A percentile compares a stretch with the other conserved stretches of the same genome.
These are phyloP conservation scores for Vanrija humicola DNA, from an alignment of 1,284 basidiomycete genomes.

Conservation along the genomic window DNA sequence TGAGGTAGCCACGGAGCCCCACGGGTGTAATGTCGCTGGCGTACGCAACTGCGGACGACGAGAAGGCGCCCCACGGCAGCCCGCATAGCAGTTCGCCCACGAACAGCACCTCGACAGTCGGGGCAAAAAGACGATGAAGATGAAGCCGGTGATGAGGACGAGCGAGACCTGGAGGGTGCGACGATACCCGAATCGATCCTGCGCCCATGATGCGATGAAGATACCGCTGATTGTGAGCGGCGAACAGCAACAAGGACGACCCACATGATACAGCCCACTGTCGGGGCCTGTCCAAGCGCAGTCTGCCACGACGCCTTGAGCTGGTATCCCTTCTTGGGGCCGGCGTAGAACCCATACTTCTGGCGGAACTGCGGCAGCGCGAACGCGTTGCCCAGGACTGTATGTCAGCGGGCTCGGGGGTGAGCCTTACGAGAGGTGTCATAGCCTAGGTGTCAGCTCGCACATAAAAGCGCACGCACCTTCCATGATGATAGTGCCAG, in stretches of 20 bases:
- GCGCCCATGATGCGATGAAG: neutral
- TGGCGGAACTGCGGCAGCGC: slow-evolving; percentile 12
- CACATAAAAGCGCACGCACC: no score
- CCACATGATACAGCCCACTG: no score
- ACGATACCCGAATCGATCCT: slow-evolving; percentile 48
- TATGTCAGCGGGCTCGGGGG: no score
- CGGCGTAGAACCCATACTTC: slow-evolving; percentile 3
- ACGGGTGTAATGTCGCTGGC: slow-evolving; percentile 40
- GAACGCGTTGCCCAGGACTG: slow-evolving; percentile 9
- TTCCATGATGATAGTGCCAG: slow-evolving; percentile 5
- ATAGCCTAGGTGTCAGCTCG: no score
- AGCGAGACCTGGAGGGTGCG: slow-evolving; percentile 32
- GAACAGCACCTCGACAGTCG: slow-evolving; percentile 2
- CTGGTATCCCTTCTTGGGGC: neutral
- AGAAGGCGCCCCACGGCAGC: neutral
- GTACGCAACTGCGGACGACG: slow-evolving; percentile 17
- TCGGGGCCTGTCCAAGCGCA: slow-evolving; percentile 13
- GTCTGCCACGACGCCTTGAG: slow-evolving; percentile 17
- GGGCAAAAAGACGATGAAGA: slow-evolving; percentile 5
- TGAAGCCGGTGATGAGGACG: slow-evolving; percentile 2
- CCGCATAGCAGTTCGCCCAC: slow-evolving; percentile 6
- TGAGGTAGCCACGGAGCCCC: slow-evolving; percentile 20
- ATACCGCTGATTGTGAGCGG: neutral
- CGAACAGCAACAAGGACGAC: no score
- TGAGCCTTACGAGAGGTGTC: no score